Evolutionary conservation across 208 protist genomes (phyloP), one percentile per base, ranked within the genome.

Genomic region (Acanthamoeba triangularis): DNA sequence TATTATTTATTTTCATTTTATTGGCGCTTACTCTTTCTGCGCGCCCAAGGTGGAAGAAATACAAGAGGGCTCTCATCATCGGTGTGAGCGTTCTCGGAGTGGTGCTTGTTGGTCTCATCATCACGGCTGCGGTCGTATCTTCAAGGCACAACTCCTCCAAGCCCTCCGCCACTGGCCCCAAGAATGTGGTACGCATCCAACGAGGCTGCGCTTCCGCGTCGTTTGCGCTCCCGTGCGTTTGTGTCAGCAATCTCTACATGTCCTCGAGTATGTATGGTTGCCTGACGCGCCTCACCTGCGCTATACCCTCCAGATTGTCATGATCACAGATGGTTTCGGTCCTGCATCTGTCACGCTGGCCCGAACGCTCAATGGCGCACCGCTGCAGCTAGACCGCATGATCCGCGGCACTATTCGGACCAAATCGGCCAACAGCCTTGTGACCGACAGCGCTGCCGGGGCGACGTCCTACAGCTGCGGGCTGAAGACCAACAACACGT

Each of bases 271-370:
- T 90, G 11, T 6, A 35, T 59, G 49, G 14, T 30, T 13, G 30
- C 5, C 23, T 65, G 13, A 47, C 37, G 37, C 37, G n/a, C 74
- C 10, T 10, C 37, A 6, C 74, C 10, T 10, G 16, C 8, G 37
- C 23, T 54, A 3, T 2, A 8, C 23, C 14, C 74, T 84, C n/a
- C 52, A 92, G 54, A 94, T 96, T 3, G 65, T 97, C 20, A 91
- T 97, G 84, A 87, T 97, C 33, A 94, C 95, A 13, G 96, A 97
- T 93, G 96, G 96, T 28, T 96, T 97, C 61, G 96, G 96, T 41
- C 93, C 93, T 6, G 92, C 95, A 13, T 20, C 78, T 4, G n/a
- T 94, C 0, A 96, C 95, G 25, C 37, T 65, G 28, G 93, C 49
- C 10, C n/a, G n/a, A 11, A 90, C 44, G 41, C 35, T 41, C 67